phyloP scores from a whole-genome alignment of 805 yeast genomes.

The Yarrowia sp. region DNA sequence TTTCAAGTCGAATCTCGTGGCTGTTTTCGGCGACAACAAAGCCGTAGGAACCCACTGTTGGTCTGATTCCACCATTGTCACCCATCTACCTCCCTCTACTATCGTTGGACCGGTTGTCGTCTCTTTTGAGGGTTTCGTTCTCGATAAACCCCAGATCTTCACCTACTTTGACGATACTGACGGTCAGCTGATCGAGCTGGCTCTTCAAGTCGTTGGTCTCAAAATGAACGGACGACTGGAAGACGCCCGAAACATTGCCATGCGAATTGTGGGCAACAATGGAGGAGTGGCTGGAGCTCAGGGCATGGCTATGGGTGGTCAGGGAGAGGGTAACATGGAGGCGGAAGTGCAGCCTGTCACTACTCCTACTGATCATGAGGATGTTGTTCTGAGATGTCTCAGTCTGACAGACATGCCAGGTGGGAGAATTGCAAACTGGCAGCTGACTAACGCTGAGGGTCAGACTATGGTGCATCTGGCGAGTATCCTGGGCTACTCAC shows the following conservation, averaged over 20 bases:
- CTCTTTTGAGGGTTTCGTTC: conserved; percentile 60
- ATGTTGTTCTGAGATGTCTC: conserved; percentile 23
- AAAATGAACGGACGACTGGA: conserved; percentile 95
- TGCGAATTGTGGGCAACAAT: conserved; percentile 72
- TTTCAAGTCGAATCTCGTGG: conserved; percentile 79
- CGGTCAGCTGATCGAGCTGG: conserved; percentile 88
- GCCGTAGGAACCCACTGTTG: conserved; percentile 80
- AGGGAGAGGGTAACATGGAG: no score
- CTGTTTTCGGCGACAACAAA: conserved; percentile 70
- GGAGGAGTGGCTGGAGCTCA: conserved; percentile 20
- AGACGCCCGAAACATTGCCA: conserved; percentile 91
- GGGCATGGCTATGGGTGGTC: not conserved
- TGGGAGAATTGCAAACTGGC: conserved; percentile 24
- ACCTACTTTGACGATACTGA: conserved; percentile 96
- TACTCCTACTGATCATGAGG: conserved; percentile 22
- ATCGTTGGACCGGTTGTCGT: conserved; percentile 91
- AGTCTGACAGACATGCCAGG: conserved; percentile 20
- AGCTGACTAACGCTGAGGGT: conserved; percentile 38
- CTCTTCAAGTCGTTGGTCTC: conserved; percentile 92
- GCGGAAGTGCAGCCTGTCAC: not conserved
- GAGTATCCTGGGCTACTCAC: conserved; percentile 65
- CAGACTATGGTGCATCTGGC: conserved; percentile 89
- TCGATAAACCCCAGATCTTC: conserved; percentile 55
- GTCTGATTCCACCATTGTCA: conserved; percentile 91
- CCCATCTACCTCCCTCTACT: conserved; percentile 88